Evolutionary conservation across 192 early-diverging fungal species (phyloP), one percentile per base, ranked within the genome.

Genomic region (Diversispora epigaea): DNA sequence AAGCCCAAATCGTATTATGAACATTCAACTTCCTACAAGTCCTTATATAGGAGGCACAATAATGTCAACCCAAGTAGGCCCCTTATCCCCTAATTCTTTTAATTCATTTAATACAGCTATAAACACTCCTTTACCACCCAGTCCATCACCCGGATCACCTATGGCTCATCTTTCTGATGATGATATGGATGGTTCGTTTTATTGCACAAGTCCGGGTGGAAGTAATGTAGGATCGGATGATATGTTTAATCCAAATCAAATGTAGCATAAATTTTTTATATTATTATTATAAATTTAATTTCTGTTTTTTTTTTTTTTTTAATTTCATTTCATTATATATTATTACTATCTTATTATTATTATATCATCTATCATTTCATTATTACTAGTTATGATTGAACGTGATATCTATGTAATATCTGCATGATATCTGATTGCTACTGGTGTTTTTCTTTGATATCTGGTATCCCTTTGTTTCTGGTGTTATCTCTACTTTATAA

Each of bases 111-210:
- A 82, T 49, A 77, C 76, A 21, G 86, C 86, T 8, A 76, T 87
- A 44, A 87, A 87, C 40, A 87, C 86, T 8, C 86, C 86, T 1
- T 66, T 87, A 52, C 84, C 86, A 43, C 84, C 84, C 15, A 87
- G 86, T 60, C 83, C 84, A 6, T 80, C 82, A 0, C 82, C 82
- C 14, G 82, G 79, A 47, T 83, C 82, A 43, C 82, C 82, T 12
- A 69, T 83, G 79, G 79, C 71, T 4, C 64, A 78, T 32, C 39
- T 79, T 2, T 80, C 82, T 25, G 82, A 83, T 68, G 80, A 80
- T 41, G 82, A 83, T n/a, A 83, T 83, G 82, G 82, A 83, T 58
- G 71, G 72, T 32, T 82, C 81, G 2, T n/a, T 83, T 57, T 83
- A 83, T 68, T 78, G 78, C 39, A 71, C 78, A 32, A 83, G 81